Conservation (phyloP, 306 rosid species). For the Rosa lucieae region DNA sequence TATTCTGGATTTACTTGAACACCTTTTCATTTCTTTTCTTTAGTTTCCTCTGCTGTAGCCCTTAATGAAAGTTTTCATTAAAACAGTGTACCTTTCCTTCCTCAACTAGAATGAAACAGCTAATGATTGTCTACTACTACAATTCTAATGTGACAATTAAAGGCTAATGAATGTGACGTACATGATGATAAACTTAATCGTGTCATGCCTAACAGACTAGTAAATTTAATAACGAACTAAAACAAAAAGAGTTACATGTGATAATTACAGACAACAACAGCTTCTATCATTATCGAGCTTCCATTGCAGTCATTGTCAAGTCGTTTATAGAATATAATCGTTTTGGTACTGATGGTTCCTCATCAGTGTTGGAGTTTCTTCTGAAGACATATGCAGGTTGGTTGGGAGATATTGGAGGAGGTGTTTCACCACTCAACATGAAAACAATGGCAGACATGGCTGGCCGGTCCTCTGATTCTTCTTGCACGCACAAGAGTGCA, state of each 20-base stretch:
- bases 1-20: too few species aligned
- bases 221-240: too few species aligned
- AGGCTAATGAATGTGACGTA: too few species aligned
- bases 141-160: too few species aligned
- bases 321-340: neutral
- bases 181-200: neutral
- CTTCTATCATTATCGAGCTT: neutral
- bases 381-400: conserved; percentile 20
- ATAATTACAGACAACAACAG: neutral
- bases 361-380: neutral
- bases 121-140: too few species aligned
- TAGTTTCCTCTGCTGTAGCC: too few species aligned
- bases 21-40: too few species aligned
- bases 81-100: too few species aligned
- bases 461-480: conserved; percentile 50
- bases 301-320: conserved; percentile 3
- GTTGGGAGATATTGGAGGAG: conserved; percentile 2
- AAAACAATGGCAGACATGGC: conserved; percentile 54
- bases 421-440: conserved; percentile 42
- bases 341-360: neutral
- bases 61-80: too few species aligned
- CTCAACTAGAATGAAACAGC: too few species aligned
- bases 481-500: conserved; percentile 65
- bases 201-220: neutral
- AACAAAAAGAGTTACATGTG: neutral